Base-by-base conservation (phyloP, 257 asterid species). In the Hygrophila difformis region DNA sequence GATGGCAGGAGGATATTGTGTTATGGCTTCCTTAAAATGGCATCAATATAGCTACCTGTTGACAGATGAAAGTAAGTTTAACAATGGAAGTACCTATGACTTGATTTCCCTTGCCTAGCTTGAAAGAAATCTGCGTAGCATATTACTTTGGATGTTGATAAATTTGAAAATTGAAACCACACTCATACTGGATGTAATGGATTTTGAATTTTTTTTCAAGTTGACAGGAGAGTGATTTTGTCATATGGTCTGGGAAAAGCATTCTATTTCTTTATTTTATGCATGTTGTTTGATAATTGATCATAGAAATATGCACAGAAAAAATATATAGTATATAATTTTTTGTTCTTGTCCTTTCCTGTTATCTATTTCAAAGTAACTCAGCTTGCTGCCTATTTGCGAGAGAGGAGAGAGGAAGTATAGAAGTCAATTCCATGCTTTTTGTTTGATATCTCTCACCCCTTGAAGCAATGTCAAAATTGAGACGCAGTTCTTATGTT, bases 261-360 rank as follows among this genome's bases (percentile, higher is more conserved):
- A 16, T 47, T 47, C 24, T 5, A 46, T 42, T 44, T 44, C 18
- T 43, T 20, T 41, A 34, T 21, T 39, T 18, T 42, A 17, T 18
- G 14, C 12, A 21, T 37, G 48, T 28, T 10, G 49, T 36, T n/a
- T n/a, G n/a, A n/a, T n/a, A n/a, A n/a, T 44, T 50, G 51, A 64
- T 53, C 11, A 5, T 38, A 17, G 19, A 14, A 37, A n/a, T n/a
- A 44, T 17, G 35, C 3, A 23, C 36, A 44, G 11, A 34, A 24
- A 11, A 8, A 12, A 21, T 36, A n/a, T n/a, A n/a, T n/a, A n/a
- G n/a, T n/a, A n/a, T n/a, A n/a, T n/a, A n/a, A n/a, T 42, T 20
- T 26, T 18, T 33, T 48, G 20, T 19, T 44, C 47, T 37, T 39
- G 17, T 8, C 44, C 38, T 44, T 51, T 39, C 47, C 12, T n/a